Evolutionary conservation across 1,139 yeast species (phyloP).

Genomic region (Taphrina deformans): DNA sequence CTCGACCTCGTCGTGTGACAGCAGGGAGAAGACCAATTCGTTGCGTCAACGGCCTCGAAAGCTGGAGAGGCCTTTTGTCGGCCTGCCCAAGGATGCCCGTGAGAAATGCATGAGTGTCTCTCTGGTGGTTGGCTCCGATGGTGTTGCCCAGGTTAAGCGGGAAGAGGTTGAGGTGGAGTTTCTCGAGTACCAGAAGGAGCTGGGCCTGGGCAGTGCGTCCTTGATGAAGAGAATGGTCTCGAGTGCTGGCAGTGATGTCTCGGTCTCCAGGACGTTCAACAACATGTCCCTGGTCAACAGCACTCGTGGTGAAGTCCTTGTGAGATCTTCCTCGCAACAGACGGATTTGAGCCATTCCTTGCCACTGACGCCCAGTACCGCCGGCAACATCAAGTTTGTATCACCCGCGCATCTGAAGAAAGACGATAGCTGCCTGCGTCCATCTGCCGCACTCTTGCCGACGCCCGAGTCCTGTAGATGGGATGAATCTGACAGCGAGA

Average conservation of each 20-base stretch:
- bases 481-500: conserved; percentile 10
- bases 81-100: background rate
- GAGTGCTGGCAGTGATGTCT: conserved; percentile 25
- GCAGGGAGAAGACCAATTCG: background rate
- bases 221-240: conserved; percentile 26
- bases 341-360: conserved; percentile 9
- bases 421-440: background rate
- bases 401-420: conserved; percentile 11
- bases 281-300: conserved; percentile 3
- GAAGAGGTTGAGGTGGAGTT: conserved; percentile 20
- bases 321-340: conserved; percentile 22
- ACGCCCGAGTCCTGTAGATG: conserved; percentile 25
- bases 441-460: conserved; percentile 4
- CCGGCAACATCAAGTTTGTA: background rate
- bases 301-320: conserved; percentile 17
- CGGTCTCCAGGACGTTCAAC: conserved; percentile 12
- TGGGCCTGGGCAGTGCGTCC: background rate
- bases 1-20: conserved; percentile 14
- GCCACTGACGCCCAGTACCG: conserved; percentile 23
- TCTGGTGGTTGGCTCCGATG: conserved; percentile 21
- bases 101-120: conserved; percentile 21
- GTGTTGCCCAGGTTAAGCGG: conserved; percentile 14
- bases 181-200: conserved; percentile 9
- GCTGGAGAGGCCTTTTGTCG: conserved; percentile 7
- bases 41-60: background rate